A percentile compares a stretch with the other conserved stretches of the same genome.
Conservation (phyloP, 768 basidiomycete genomes). For the Mycena belliarum region DNA sequence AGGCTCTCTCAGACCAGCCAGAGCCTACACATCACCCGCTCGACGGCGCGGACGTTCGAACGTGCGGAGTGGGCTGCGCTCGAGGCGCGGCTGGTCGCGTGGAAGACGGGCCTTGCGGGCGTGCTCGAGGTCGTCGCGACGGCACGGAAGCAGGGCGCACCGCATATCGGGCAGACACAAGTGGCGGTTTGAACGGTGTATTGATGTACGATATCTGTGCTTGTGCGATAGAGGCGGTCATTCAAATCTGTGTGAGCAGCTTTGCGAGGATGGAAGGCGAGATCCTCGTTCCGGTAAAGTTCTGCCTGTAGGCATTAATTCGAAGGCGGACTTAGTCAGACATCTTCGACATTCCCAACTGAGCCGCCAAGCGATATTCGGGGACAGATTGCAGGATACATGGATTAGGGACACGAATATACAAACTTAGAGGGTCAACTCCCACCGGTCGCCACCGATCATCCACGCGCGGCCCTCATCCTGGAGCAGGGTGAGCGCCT, state of each 20-base stretch:
- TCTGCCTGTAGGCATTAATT: too few species aligned
- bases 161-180: constrained; percentile 24
- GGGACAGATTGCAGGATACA: too few species aligned
- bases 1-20: constrained; percentile 83
- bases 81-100: constrained; percentile 71
- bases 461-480: constrained; percentile 12
- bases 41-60: constrained; percentile 76
- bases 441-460: constrained; percentile 5
- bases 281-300: too few species aligned
- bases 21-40: constrained; percentile 69
- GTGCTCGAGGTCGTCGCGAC: constrained; percentile 71
- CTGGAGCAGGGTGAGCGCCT: constrained; percentile 5
- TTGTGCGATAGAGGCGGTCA: background rate
- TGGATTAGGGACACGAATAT: too few species aligned
- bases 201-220: constrained; percentile 14
- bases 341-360: too few species aligned
- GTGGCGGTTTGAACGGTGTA: constrained; percentile 15
- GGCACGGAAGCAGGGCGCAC: constrained; percentile 49
- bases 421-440: background rate
- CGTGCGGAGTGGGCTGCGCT: constrained; percentile 78
- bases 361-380: too few species aligned
- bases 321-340: too few species aligned
- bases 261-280: too few species aligned
- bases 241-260: too few species aligned
- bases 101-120: constrained; percentile 71